Percentiles rank a stretch among this genome's conserved stretches.
These are phyloP conservation scores for Arabis alpina DNA, from an alignment of 345 rosid genomes.

Conservation along the genomic window DNA sequence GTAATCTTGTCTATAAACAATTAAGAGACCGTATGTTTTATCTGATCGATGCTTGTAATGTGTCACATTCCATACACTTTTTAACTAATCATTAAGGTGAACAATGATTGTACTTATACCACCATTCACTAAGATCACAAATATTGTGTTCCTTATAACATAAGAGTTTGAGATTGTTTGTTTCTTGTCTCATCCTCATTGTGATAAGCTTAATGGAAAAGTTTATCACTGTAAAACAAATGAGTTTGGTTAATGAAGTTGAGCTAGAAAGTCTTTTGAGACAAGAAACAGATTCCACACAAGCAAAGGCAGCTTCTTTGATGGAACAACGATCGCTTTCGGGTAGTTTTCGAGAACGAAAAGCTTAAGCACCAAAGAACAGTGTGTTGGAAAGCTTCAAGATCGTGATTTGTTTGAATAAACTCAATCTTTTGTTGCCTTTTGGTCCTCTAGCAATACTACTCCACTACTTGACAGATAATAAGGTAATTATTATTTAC, in stretches of 20 bases:
- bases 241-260: slow-evolving; percentile 34
- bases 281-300: slow-evolving; percentile 16
- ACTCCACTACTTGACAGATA: slow-evolving; percentile 54
- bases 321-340: slow-evolving; percentile 41
- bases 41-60: too few relatives aligned
- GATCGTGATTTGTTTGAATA: slow-evolving; percentile 71
- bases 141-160: too few relatives aligned
- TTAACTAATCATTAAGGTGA: too few relatives aligned
- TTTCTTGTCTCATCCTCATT: neutral
- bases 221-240: slow-evolving; percentile 4
- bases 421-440: slow-evolving; percentile 79
- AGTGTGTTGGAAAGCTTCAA: slow-evolving; percentile 37
- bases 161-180: too few relatives aligned
- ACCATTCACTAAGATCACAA: too few relatives aligned
- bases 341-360: slow-evolving; percentile 17
- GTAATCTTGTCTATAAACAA: too few relatives aligned
- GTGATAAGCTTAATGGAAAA: neutral
- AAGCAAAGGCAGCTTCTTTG: too few relatives aligned
- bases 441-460: slow-evolving; percentile 86
- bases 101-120: too few relatives aligned
- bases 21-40: too few relatives aligned
- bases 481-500: slow-evolving; percentile 48
- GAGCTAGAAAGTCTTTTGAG: slow-evolving; percentile 38
- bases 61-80: too few relatives aligned
- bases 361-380: slow-evolving; percentile 26